Conservation (phyloP, 1,284 basidiomycete genomes). For the Caloboletus inedulis region DNA sequence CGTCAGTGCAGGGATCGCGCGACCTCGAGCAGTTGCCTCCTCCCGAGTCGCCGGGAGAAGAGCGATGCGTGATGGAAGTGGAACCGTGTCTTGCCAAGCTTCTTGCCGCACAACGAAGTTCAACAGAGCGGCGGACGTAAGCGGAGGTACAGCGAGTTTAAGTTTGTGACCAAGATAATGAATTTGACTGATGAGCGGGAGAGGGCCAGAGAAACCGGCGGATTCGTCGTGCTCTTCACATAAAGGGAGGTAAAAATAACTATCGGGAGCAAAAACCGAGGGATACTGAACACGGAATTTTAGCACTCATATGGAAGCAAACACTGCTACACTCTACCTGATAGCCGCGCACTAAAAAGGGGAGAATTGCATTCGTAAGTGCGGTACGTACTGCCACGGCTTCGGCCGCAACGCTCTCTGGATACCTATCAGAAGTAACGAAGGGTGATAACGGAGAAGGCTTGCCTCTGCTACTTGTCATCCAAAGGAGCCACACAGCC, state of each 20-base stretch:
- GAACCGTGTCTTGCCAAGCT: constrained; percentile 30
- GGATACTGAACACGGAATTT: constrained; percentile 35
- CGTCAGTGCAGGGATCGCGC: constrained; percentile 31
- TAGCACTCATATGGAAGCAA: not conserved
- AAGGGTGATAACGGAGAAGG: constrained; percentile 1
- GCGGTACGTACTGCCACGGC: constrained; percentile 19
- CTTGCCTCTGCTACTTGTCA: constrained; percentile 46
- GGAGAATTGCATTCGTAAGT: constrained; percentile 30
- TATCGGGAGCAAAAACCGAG: constrained; percentile 40
- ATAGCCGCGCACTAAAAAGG: constrained; percentile 35
- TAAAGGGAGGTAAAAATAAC: constrained; percentile 39
- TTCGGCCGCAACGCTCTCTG: constrained; percentile 25
- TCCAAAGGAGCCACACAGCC: constrained; percentile 56
- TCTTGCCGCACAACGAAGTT: constrained; percentile 38
- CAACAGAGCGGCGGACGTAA: constrained; percentile 39
- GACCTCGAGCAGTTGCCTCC: constrained; percentile 29
- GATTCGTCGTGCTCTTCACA: constrained; percentile 24
- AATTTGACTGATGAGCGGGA: constrained; percentile 33
- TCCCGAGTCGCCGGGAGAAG: constrained; percentile 36
- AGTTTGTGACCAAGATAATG: constrained; percentile 41
- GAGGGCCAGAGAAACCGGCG: constrained; percentile 30
- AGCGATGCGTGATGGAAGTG: constrained; percentile 24
- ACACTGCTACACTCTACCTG: constrained; percentile 30
- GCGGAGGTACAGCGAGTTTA: constrained; percentile 38
- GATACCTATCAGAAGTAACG: constrained; percentile 16